These are phyloP conservation scores for Magnolia kwangsiensis DNA, from an alignment of 164 flowering plant species.

Conservation along the genomic window DNA sequence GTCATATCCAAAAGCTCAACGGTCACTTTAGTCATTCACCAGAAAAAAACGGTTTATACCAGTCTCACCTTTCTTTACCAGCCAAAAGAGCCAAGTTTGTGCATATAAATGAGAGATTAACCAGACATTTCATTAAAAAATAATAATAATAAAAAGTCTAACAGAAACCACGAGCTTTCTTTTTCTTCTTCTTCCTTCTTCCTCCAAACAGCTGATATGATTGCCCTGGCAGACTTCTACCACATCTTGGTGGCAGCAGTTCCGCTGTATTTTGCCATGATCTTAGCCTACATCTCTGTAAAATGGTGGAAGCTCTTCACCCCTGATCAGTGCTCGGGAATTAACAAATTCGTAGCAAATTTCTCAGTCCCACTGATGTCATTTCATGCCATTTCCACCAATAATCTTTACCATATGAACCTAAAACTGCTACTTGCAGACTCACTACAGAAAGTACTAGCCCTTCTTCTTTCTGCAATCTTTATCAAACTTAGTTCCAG, in stretches of 20 bases:
- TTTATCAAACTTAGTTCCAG: constrained; percentile 34
- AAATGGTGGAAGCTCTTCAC: constrained; percentile 73
- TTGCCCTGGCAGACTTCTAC: constrained; percentile 45
- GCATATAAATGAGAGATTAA: constrained; percentile 10
- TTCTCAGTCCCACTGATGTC: constrained; percentile 71
- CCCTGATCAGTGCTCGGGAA: constrained; percentile 80
- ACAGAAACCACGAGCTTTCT: not conserved
- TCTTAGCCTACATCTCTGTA: constrained; percentile 61
- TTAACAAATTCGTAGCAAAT: constrained; percentile 79
- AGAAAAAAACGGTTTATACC: constrained; percentile 4
- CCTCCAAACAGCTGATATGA: constrained; percentile 34
- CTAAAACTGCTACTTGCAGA: constrained; percentile 56
- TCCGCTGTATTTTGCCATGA: constrained; percentile 67
- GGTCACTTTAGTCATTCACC: constrained; percentile 18
- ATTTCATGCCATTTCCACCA: constrained; percentile 53
- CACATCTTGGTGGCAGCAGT: constrained; percentile 59
- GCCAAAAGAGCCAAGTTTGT: constrained; percentile 22
- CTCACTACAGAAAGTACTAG: constrained; percentile 56
- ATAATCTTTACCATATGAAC: constrained; percentile 72
- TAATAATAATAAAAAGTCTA: not conserved
- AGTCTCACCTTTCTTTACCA: constrained; percentile 23
- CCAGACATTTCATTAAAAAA: not conserved
- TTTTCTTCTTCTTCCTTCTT: not conserved
- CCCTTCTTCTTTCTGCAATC: constrained; percentile 31
- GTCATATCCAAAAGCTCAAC: constrained; percentile 1